These are phyloP conservation scores for Melastoma malabathricum DNA, from an alignment of 345 rosid genomes.

Conservation along the genomic window DNA sequence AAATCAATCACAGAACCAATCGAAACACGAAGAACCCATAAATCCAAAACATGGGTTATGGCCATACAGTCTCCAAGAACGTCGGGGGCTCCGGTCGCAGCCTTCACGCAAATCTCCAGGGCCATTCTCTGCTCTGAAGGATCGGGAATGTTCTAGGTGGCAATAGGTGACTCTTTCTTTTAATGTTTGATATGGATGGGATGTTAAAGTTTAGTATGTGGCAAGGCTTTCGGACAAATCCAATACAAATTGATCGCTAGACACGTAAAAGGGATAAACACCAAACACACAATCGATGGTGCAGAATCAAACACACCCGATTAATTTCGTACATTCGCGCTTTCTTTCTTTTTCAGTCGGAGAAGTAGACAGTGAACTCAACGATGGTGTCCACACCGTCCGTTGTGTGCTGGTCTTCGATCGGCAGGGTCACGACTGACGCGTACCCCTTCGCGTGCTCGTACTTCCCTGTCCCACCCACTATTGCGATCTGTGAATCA, in stretches of 20 bases:
- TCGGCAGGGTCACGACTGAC: slow-evolving; percentile 48
- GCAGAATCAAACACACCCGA: neutral
- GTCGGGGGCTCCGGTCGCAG: no score
- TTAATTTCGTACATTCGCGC: neutral
- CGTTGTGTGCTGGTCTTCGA: slow-evolving; percentile 58
- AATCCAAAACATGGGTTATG: neutral
- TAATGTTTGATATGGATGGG: neutral
- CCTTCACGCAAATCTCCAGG: slow-evolving; percentile 3
- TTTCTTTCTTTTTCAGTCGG: slow-evolving; percentile 14
- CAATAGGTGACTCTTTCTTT: neutral
- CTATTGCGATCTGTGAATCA: slow-evolving; percentile 54
- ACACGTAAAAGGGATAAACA: no score
- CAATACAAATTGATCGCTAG: no score
- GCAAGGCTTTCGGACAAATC: no score
- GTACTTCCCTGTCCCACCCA: slow-evolving; percentile 85
- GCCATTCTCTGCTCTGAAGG: neutral
- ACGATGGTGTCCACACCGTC: slow-evolving; percentile 83
- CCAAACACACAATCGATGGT: no score
- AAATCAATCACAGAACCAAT: neutral
- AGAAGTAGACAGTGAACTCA: slow-evolving; percentile 55
- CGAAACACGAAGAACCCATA: neutral
- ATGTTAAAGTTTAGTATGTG: neutral
- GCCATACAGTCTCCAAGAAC: neutral
- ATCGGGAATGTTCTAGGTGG: neutral
- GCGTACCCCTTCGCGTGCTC: slow-evolving; percentile 74